phyloP scores from a whole-genome alignment of 2,329 filamentous ascomycete species.

The Colletotrichum sansevieriae region DNA sequence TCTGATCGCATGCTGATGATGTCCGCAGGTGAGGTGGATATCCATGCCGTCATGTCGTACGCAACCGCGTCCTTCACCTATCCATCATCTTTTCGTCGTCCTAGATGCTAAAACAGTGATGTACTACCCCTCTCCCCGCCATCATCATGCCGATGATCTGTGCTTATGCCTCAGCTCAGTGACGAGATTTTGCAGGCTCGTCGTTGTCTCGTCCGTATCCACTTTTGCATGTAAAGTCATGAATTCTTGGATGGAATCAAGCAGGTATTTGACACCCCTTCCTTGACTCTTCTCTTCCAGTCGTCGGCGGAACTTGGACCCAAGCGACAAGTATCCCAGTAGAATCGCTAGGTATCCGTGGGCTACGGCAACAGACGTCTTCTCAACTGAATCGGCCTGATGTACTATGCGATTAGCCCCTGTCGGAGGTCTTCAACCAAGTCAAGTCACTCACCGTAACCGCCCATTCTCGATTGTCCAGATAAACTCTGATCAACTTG shows the following conservation, averaged over 20 bases:
- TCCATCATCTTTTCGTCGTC: background rate
- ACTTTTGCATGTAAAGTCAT: slow-evolving; percentile 64
- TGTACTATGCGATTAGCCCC: background rate
- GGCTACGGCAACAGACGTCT: slow-evolving; percentile 83
- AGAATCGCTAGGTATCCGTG: slow-evolving; percentile 89
- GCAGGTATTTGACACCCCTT: slow-evolving; percentile 59
- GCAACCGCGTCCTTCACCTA: no score
- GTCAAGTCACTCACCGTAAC: slow-evolving; percentile 70
- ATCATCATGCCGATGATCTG: slow-evolving; percentile 6
- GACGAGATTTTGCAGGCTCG: slow-evolving; percentile 52
- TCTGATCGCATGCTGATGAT: background rate
- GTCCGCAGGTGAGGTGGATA: background rate
- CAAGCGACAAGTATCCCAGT: slow-evolving; percentile 82
- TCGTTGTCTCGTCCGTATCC: slow-evolving; percentile 56
- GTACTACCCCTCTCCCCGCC: background rate
- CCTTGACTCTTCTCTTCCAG: slow-evolving; percentile 58
- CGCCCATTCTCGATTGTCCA: slow-evolving; percentile 74
- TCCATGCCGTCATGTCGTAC: background rate
- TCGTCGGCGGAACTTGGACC: slow-evolving; percentile 57
- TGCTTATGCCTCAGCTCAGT: slow-evolving; percentile 48
- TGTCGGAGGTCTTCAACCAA: background rate
- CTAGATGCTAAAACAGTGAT: background rate
- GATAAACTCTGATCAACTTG: slow-evolving; percentile 73
- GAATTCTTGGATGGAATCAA: slow-evolving; percentile 68
- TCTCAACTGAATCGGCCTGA: slow-evolving; percentile 78